Evolutionary conservation across 208 protist species (phyloP).

Genomic region (Wallacemonas rigidus): DNA sequence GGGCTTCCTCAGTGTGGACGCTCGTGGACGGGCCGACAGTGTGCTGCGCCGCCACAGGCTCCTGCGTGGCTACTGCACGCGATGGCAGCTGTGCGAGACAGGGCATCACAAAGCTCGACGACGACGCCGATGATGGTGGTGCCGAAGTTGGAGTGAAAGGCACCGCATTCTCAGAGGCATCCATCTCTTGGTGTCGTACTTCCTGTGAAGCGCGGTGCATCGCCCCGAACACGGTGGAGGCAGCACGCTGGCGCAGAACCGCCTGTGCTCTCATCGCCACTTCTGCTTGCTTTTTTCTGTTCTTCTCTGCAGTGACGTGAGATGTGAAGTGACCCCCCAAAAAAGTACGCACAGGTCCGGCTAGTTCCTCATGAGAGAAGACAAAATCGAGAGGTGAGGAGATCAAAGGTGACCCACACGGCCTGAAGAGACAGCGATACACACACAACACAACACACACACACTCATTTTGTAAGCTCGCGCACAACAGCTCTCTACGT

Average conservation of each 20-base stretch:
- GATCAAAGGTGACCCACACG: too few species aligned
- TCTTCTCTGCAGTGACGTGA: too few species aligned
- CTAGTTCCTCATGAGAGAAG: too few species aligned
- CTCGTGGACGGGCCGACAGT: background rate
- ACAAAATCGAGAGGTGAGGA: too few species aligned
- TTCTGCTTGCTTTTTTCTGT: background rate
- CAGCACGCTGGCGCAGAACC: background rate
- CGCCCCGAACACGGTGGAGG: slow-evolving; percentile 12
- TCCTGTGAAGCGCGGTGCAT: slow-evolving; percentile 13
- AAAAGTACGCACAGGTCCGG: too few species aligned
- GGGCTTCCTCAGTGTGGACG: background rate
- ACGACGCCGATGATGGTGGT: background rate
- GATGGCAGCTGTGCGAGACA: slow-evolving; percentile 3
- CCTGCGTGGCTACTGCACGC: background rate
- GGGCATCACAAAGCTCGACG: slow-evolving; percentile 1
- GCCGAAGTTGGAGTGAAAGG: background rate
- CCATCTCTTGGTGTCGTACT: background rate
- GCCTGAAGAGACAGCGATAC: too few species aligned
- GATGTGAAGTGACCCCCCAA: too few species aligned
- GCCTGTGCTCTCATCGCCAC: background rate
- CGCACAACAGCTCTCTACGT: too few species aligned
- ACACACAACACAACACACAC: too few species aligned
- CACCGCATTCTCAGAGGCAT: too few species aligned
- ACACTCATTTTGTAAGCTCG: too few species aligned
- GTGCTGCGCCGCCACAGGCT: background rate